phyloP scores from a whole-genome alignment of 306 rosid genomes.

The Coriaria nepalensis region DNA sequence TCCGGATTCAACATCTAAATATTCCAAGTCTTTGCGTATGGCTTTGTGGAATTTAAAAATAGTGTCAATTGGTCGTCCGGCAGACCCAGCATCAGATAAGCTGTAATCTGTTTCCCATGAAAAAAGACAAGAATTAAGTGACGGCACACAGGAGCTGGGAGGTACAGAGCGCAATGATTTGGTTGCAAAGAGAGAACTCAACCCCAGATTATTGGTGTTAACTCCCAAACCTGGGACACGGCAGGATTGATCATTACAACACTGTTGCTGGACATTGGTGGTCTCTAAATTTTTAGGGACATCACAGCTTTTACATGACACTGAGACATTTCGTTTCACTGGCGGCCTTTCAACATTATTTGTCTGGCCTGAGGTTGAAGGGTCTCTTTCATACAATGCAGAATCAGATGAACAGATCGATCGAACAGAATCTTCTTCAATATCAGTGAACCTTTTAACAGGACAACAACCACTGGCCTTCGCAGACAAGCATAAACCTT shows the following conservation, averaged over 20 bases:
- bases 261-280: slow-evolving; percentile 31
- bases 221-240: slow-evolving; percentile 94
- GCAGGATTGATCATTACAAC: slow-evolving; percentile 60
- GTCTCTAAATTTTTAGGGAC: slow-evolving; percentile 26
- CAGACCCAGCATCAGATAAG: slow-evolving; percentile 46
- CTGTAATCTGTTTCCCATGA: slow-evolving; percentile 75
- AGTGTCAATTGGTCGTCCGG: slow-evolving; percentile 93
- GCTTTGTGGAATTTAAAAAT: slow-evolving; percentile 98
- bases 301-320: slow-evolving; percentile 32
- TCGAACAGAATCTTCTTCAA: slow-evolving; percentile 45
- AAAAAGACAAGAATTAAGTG: slow-evolving; percentile 89
- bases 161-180: slow-evolving; percentile 84
- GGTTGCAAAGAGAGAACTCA: slow-evolving; percentile 52
- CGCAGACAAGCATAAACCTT: slow-evolving; percentile 73
- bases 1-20: slow-evolving; percentile 95
- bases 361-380: slow-evolving; percentile 31
- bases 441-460: slow-evolving; percentile 52
- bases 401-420: slow-evolving; percentile 44
- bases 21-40: slow-evolving; percentile 93
- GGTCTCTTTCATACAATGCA: slow-evolving; percentile 39
- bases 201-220: slow-evolving; percentile 68
- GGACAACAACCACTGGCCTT: slow-evolving; percentile 67
- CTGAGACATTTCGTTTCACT: slow-evolving; percentile 34
- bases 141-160: slow-evolving; percentile 76
- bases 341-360: slow-evolving; percentile 46